Evolutionary conservation across 371 early-diverging fungal species (phyloP), one percentile per base, ranked within the genome.

Genomic region (Circinella umbellata): DNA sequence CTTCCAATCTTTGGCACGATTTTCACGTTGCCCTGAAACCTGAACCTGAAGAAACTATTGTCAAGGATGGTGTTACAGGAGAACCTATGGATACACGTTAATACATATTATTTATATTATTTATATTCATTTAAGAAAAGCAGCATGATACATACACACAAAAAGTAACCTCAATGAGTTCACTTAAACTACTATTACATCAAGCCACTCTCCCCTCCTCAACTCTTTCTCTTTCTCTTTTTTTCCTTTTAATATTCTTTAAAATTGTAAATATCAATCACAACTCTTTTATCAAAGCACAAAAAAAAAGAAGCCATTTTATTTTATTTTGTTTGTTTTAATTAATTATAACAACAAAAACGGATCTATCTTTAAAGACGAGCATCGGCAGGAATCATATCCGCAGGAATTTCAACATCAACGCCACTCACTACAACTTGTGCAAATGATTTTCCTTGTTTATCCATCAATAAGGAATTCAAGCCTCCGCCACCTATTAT

Each of bases 361-460:
- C 11, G 42, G 57, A 20, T 9, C 6, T 10, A 57, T 27, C 27
- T 10, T 57, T 57, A 57, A 27, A 57, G 57, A 27, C 57, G 57
- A 57, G 57, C 57, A 34, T 51, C 54, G 38, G 53, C 35, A 14
- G 78, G 71, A 15, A 85, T 34, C 46, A 86, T 68, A 36, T 80
- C 80, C 37, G 78, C 78, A 63, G 92, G 92, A 0, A 89, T 77
- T 48, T 88, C 84, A 37, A 92, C 82, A 38, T 85, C 80, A 54
- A 85, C 72, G 0, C 80, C 78, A 57, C 82, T 80, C 14, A 92
- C 72, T 13, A 88, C 77, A 71, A 91, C 76, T 70, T 91, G 91
- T 11, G 89, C 92, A 76, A 86, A 92, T 3, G 91, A 88, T 72
- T 92, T 92, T 66, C 92, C 92, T 71, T 92, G 91, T 47, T 88